Percentiles rank a stretch among this genome's conserved stretches.
phyloP scores from a whole-genome alignment of 2,329 filamentous ascomycete species.

The Colletotrichum spinosum region DNA sequence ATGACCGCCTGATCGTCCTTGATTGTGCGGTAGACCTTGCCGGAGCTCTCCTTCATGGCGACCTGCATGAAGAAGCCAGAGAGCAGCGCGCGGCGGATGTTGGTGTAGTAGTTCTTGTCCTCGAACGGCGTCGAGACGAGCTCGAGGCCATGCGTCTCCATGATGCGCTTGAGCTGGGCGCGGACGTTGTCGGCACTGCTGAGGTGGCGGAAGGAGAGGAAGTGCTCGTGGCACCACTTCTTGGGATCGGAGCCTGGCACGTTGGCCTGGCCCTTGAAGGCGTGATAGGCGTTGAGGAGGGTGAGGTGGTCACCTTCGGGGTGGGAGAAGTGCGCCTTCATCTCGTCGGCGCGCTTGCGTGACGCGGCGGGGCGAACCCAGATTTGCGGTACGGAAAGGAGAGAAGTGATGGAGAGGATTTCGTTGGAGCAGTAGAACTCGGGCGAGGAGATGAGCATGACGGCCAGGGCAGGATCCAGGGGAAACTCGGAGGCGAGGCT shows the following conservation, averaged over 20 bases:
- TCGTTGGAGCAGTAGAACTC: slow-evolving; percentile 99
- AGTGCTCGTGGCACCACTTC: slow-evolving; percentile 97
- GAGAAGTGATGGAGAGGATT: slow-evolving; percentile 92
- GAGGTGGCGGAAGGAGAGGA: slow-evolving; percentile 88
- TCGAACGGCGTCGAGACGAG: slow-evolving; percentile 90
- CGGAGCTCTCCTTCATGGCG: slow-evolving; percentile 88
- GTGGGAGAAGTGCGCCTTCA: slow-evolving; percentile 95
- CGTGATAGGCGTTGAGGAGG: slow-evolving; percentile 97
- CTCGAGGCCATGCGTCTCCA: slow-evolving; percentile 91
- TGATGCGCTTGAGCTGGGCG: slow-evolving; percentile 90
- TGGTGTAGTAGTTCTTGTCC: slow-evolving; percentile 97
- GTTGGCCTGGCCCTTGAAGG: slow-evolving; percentile 84
- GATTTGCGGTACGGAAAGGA: slow-evolving; percentile 93
- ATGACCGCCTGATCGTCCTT: slow-evolving; percentile 97
- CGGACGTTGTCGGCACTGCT: slow-evolving; percentile 96
- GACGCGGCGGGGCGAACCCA: slow-evolving; percentile 89
- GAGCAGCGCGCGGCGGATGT: slow-evolving; percentile 92
- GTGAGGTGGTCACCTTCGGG: slow-evolving; percentile 95
- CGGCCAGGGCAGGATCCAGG: slow-evolving; percentile 90
- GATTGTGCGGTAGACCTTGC: slow-evolving; percentile 93
- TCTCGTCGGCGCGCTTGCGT: slow-evolving; percentile 93
- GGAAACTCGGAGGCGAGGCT: slow-evolving; percentile 94
- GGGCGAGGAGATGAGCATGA: slow-evolving; percentile 97
- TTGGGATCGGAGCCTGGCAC: slow-evolving; percentile 77
- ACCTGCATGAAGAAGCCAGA: slow-evolving; percentile 99